phyloP scores from a whole-genome alignment of 768 basidiomycete genomes.

The Amyloporia xantha region DNA sequence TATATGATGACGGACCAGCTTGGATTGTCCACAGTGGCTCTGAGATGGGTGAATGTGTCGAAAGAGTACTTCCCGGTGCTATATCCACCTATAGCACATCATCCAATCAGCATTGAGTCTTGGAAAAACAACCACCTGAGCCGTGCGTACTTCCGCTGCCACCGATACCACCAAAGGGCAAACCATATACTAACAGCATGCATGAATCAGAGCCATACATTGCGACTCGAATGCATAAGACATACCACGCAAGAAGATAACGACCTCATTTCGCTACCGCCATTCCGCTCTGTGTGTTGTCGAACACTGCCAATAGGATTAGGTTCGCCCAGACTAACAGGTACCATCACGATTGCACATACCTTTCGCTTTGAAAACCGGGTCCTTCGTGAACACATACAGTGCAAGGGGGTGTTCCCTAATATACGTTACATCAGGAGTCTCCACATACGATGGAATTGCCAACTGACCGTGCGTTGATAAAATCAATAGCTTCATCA shows the following conservation, averaged over 20 bases:
- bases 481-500: slow-evolving; percentile 65
- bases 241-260: slow-evolving; percentile 7
- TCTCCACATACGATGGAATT: not conserved
- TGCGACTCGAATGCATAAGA: too few species aligned
- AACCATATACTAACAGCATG: slow-evolving; percentile 39
- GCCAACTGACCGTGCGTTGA: slow-evolving; percentile 47
- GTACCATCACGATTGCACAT: not conserved
- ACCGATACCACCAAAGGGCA: slow-evolving; percentile 74
- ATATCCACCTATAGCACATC: slow-evolving; percentile 43
- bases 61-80: slow-evolving; percentile 72
- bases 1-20: slow-evolving; percentile 24
- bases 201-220: not conserved
- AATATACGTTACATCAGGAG: not conserved
- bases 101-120: not conserved
- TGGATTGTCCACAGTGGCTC: slow-evolving; percentile 45
- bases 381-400: slow-evolving; percentile 67
- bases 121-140: not conserved
- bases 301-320: slow-evolving; percentile 35
- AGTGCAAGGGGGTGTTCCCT: slow-evolving; percentile 72
- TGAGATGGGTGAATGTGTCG: slow-evolving; percentile 71
- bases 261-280: slow-evolving; percentile 47
- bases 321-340: too few species aligned
- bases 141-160: slow-evolving; percentile 61
- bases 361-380: slow-evolving; percentile 58
- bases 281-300: slow-evolving; percentile 65